phyloP scores from a whole-genome alignment of 208 protist genomes.

The Angomonas ambiguus region DNA sequence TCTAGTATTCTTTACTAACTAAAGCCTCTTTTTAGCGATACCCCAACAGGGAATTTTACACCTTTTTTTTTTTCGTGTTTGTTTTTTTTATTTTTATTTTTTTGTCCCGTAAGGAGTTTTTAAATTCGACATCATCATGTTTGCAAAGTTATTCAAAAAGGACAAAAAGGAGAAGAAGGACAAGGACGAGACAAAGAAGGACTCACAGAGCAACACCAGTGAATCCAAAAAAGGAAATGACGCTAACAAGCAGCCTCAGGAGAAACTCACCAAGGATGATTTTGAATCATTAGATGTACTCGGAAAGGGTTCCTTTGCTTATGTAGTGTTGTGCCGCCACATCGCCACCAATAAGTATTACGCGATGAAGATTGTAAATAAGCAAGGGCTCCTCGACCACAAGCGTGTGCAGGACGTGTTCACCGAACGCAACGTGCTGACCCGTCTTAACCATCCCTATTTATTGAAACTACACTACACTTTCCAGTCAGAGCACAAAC shows the following conservation, averaged over 20 bases:
- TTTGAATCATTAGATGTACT: conserved; percentile 91
- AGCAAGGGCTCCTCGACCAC: conserved; percentile 86
- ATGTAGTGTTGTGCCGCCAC: conserved; percentile 92
- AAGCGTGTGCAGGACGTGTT: conserved; percentile 91
- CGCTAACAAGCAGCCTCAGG: conserved; percentile 27
- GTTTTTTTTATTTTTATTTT: conserved; percentile 8
- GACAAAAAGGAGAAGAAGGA: conserved; percentile 89
- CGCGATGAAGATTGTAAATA: conserved; percentile 94
- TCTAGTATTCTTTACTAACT: too few species aligned
- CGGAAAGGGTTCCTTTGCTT: conserved; percentile 94
- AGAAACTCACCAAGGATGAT: conserved; percentile 90
- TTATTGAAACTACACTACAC: conserved; percentile 94
- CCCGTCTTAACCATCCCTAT: conserved; percentile 91
- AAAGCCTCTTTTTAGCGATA: too few species aligned
- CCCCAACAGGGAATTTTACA: too few species aligned
- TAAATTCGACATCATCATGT: conserved; percentile 40
- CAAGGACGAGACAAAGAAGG: conserved; percentile 27
- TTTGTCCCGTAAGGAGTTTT: background rate
- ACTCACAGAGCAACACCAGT: conserved; percentile 17
- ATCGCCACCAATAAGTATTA: conserved; percentile 89
- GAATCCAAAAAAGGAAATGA: conserved; percentile 22
- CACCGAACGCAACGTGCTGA: conserved; percentile 91
- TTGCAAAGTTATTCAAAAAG: conserved; percentile 81
- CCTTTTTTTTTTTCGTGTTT: background rate
- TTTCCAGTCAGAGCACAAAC: conserved; percentile 95